phyloP scores from a whole-genome alignment of 2,329 filamentous ascomycete species.

The Fusarium chuoi region DNA sequence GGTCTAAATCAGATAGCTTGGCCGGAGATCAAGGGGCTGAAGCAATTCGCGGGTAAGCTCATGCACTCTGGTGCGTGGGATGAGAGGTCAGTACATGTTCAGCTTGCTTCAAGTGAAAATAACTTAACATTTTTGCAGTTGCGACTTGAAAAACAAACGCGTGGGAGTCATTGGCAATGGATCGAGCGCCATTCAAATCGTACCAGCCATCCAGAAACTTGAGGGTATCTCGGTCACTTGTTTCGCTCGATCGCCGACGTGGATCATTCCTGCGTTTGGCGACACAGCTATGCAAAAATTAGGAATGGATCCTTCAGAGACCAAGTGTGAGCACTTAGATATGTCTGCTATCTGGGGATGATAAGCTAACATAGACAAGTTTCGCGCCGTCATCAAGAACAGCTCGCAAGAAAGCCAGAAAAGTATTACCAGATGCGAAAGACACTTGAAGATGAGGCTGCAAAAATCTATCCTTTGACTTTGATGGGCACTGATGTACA shows the following conservation, averaged over 20 bases:
- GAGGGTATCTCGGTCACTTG: background rate
- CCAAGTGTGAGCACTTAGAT: background rate
- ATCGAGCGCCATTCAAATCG: background rate
- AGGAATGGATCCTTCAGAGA: background rate
- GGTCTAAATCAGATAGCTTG: background rate
- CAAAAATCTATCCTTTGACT: background rate
- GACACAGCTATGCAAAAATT: background rate
- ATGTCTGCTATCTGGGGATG: rapidly evolving
- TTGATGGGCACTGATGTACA: background rate
- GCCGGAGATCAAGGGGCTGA: background rate
- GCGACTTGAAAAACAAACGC: background rate
- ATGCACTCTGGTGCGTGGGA: background rate
- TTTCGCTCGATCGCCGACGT: background rate
- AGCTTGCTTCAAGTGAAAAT: rapidly evolving
- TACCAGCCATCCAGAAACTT: background rate
- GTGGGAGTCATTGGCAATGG: background rate
- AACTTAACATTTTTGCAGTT: background rate
- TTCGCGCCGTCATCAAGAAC: background rate
- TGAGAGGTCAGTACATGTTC: background rate
- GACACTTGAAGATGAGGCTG: background rate
- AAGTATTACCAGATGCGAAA: background rate
- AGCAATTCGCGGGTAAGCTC: background rate
- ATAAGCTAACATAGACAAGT: background rate
- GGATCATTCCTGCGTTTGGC: background rate
- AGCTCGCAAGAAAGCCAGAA: rapidly evolving